Conservation (phyloP, 2,329 filamentous ascomycete genomes). For the Grosmannia clavigera region DNA sequence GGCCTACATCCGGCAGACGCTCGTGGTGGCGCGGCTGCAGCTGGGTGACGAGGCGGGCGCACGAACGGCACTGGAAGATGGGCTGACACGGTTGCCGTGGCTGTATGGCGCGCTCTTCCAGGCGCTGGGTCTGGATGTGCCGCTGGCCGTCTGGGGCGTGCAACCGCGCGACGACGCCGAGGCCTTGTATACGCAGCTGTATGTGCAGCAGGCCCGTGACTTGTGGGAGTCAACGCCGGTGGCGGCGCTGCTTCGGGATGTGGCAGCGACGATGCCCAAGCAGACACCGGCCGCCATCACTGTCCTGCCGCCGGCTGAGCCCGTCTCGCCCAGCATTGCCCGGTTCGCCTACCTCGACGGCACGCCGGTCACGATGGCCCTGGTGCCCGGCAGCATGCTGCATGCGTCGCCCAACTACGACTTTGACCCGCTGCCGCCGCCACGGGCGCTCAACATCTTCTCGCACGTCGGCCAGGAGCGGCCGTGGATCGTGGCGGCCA, state of each 20-base stretch:
- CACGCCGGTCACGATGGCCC: slow-evolving; percentile 54
- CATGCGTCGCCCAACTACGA: slow-evolving; percentile 54
- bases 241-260: slow-evolving; percentile 54
- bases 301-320: slow-evolving; percentile 25
- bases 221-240: slow-evolving; percentile 74
- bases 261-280: slow-evolving; percentile 24
- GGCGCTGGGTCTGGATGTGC: slow-evolving; percentile 65
- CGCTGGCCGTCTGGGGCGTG: slow-evolving; percentile 72
- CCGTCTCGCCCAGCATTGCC: slow-evolving; percentile 41
- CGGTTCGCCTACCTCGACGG: slow-evolving; percentile 72
- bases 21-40: slow-evolving; percentile 64
- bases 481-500: slow-evolving; percentile 26
- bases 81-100: slow-evolving; percentile 71
- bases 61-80: slow-evolving; percentile 48
- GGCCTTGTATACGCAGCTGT: slow-evolving; percentile 61
- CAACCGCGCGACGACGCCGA: slow-evolving; percentile 53
- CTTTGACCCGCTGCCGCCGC: slow-evolving; percentile 72
- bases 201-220: slow-evolving; percentile 64
- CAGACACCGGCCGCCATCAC: slow-evolving; percentile 18
- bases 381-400: slow-evolving; percentile 55
- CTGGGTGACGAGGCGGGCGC: slow-evolving; percentile 54
- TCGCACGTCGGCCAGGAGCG: slow-evolving; percentile 27
- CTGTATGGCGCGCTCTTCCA: slow-evolving; percentile 70
- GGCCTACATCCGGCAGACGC: slow-evolving; percentile 62
- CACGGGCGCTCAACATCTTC: slow-evolving; percentile 40